Evolutionary conservation across 306 rosid species (phyloP).

Genomic region (Chamaecrista fasciculata): DNA sequence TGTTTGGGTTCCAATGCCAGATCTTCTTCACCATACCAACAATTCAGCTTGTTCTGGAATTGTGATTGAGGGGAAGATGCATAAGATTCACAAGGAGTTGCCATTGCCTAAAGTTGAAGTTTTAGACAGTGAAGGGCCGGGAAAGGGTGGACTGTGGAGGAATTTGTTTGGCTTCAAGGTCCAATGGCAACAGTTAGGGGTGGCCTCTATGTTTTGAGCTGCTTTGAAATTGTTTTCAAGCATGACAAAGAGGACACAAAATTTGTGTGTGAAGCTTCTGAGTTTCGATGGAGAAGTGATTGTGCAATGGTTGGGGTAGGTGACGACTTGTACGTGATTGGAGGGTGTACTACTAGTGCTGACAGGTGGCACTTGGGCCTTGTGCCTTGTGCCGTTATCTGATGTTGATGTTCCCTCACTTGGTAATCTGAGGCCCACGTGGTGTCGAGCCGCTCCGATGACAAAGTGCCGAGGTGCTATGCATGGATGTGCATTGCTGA

Average conservation of each 20-base stretch:
- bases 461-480: constrained; percentile 83
- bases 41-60: constrained; percentile 90
- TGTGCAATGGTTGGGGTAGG: constrained; percentile 77
- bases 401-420: constrained; percentile 74
- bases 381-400: constrained; percentile 66
- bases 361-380: constrained; percentile 74
- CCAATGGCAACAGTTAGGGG: constrained; percentile 78
- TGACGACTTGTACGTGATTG: constrained; percentile 74
- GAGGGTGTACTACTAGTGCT: constrained; percentile 87
- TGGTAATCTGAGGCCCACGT: constrained; percentile 71
- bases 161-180: constrained; percentile 82
- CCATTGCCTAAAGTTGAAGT: constrained; percentile 81
- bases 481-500: constrained; percentile 81
- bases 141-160: constrained; percentile 73
- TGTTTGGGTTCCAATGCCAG: constrained; percentile 75
- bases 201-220: constrained; percentile 81
- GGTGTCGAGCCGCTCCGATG: constrained; percentile 86
- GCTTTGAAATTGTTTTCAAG: constrained; percentile 57
- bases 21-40: constrained; percentile 84
- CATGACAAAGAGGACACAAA: constrained; percentile 57
- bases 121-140: constrained; percentile 58
- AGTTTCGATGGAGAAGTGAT: constrained; percentile 77
- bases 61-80: constrained; percentile 74
- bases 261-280: constrained; percentile 66
- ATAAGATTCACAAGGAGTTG: constrained; percentile 88